Conservation (phyloP, 1,139 yeast species). For the Magnusiomyces magnusii region DNA sequence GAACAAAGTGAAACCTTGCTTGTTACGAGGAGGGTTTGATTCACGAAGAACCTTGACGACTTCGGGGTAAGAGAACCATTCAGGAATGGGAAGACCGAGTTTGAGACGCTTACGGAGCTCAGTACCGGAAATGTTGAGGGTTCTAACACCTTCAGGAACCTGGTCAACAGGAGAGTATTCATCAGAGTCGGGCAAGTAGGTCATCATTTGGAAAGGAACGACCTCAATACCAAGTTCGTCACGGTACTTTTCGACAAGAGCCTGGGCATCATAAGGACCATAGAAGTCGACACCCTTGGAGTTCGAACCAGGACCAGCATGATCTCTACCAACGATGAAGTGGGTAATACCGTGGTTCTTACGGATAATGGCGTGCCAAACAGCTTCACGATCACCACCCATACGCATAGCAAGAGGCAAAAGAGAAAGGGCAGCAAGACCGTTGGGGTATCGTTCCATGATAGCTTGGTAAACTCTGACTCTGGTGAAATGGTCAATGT, state of each 20-base stretch:
- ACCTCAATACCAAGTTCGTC: slow-evolving; percentile 80
- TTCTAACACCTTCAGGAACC: slow-evolving; percentile 69
- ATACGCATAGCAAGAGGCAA: slow-evolving; percentile 97
- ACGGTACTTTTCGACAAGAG: slow-evolving; percentile 64
- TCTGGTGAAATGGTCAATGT: slow-evolving; percentile 95
- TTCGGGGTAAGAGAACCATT: slow-evolving; percentile 96
- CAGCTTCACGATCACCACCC: slow-evolving; percentile 99
- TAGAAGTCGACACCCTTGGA: slow-evolving; percentile 91
- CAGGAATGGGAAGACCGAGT: slow-evolving; percentile 85
- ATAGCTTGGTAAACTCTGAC: slow-evolving; percentile 92
- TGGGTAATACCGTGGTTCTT: slow-evolving; percentile 96
- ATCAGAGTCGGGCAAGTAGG: slow-evolving; percentile 91
- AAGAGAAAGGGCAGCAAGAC: slow-evolving; percentile 82
- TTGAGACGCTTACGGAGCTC: slow-evolving; percentile 83
- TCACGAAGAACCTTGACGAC: slow-evolving; percentile 87
- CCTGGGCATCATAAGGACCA: slow-evolving; percentile 97
- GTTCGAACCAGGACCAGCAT: slow-evolving; percentile 95
- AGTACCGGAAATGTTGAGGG: slow-evolving; percentile 92
- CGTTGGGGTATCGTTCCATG: slow-evolving; percentile 85
- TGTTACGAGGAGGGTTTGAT: slow-evolving; percentile 84
- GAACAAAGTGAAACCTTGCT: slow-evolving; percentile 77
- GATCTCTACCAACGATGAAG: slow-evolving; percentile 96
- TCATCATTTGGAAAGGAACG: slow-evolving; percentile 96
- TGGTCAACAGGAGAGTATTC: slow-evolving; percentile 94
- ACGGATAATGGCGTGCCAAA: slow-evolving; percentile 97